A percentile compares a stretch with the other conserved stretches of the same genome.
Conservation (phyloP, 2,329 filamentous ascomycete genomes). For the Botrytis sinoallii region DNA sequence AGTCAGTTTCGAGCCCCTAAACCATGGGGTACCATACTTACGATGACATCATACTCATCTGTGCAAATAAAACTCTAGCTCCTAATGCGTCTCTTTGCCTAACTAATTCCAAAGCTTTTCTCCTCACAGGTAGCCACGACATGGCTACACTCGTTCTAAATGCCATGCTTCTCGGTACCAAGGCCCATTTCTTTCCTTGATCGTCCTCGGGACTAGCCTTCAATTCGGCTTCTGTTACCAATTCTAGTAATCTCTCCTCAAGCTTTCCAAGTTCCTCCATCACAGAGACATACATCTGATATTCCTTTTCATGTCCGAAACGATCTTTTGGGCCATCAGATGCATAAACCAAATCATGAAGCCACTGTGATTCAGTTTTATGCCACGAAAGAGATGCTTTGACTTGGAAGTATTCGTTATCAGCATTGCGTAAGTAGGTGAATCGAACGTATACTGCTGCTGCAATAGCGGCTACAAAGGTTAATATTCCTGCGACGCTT, state of each 20-base stretch:
- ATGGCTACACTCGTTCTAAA: slow-evolving; percentile 44
- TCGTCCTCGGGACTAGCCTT: slow-evolving; percentile 23
- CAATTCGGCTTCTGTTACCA: slow-evolving; percentile 45
- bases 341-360: slow-evolving; percentile 43
- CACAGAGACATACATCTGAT: slow-evolving; percentile 48
- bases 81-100: slow-evolving; percentile 47
- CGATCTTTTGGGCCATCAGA: not conserved
- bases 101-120: slow-evolving; percentile 46
- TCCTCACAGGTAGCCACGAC: slow-evolving; percentile 45
- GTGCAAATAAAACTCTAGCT: slow-evolving; percentile 46
- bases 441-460: slow-evolving; percentile 46
- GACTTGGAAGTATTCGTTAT: slow-evolving; percentile 47
- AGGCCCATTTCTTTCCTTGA: slow-evolving; percentile 39
- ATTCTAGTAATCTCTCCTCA: slow-evolving; percentile 45
- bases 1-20: not conserved
- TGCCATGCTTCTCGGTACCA: slow-evolving; percentile 41
- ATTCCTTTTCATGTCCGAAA: slow-evolving; percentile 39
- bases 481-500: slow-evolving; percentile 46
- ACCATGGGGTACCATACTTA: slow-evolving; percentile 27
- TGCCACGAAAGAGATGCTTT: slow-evolving; percentile 48
- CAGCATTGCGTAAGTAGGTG: slow-evolving; percentile 46
- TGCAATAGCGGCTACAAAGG: slow-evolving; percentile 46
- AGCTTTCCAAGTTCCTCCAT: slow-evolving; percentile 47
- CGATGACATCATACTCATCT: slow-evolving; percentile 49
- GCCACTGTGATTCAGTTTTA: slow-evolving; percentile 48